Evolutionary conservation across 306 rosid species (phyloP), one percentile per base, ranked within the genome.

Genomic region (Lathyrus sativus): DNA sequence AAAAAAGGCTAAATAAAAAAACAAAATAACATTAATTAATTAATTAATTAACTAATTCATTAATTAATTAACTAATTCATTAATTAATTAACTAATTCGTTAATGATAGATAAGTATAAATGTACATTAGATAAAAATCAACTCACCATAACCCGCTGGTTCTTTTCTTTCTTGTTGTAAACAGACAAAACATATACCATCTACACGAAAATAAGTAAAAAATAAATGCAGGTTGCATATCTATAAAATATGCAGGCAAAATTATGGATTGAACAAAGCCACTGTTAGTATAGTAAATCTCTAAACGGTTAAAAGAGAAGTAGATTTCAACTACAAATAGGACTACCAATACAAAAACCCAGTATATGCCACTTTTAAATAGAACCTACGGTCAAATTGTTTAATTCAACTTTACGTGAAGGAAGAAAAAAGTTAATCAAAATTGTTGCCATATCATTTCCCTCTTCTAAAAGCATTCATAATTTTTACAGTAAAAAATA

Each of bases 131-230:
- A 58, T 43, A 19, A 45, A 71, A 71, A 62, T 65, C 51, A 74
- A 87, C 99, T 70, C 72, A 93, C 99, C 77, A 95, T 93, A 73
- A 88, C 83, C 66, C 97, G 90, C 77, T 90, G 88, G 81, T 87
- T 72, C 84, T 84, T 93, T 77, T 93, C 99, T 83, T 93, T 93
- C 91, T 88, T 88, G 92, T 84, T 88, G 90, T 90, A 87, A 39
- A 93, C 85, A 42, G 87, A 90, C 77, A 93, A 86, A 76, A 93
- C 99, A 78, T 93, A 93, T 53, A 93, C 96, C 99, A 93, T 93
- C 99, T 93, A 89, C 89, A 80, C 46, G 33, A 74, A 78, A 59
- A 58, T 56, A 53, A 59, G 48, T 54, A 19, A 56, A 65, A 74
- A 62, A 74, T 18, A 37, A 65, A 72, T 19, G 18, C 26, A 49